Evolutionary conservation across 1,139 yeast species (phyloP).

Genomic region (Debaryomycetaceae sp.): DNA sequence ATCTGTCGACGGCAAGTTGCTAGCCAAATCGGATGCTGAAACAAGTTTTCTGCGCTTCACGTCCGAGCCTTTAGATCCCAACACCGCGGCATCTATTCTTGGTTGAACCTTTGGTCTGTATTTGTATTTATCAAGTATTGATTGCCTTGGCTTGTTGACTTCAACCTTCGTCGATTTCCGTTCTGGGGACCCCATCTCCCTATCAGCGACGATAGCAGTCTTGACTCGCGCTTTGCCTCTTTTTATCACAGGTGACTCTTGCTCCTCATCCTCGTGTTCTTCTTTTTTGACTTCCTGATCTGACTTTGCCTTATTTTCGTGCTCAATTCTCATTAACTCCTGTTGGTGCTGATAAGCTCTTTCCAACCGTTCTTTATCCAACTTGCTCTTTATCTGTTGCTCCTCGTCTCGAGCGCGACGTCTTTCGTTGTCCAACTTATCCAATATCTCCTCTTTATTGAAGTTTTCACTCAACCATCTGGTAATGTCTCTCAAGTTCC

Average conservation of each 20-base stretch:
- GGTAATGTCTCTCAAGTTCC: conserved; percentile 53
- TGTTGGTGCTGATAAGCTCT: conserved; percentile 13
- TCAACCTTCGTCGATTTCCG: conserved; percentile 54
- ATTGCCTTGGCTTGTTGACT: conserved; percentile 47
- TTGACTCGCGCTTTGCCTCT: conserved; percentile 32
- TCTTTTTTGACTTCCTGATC: conserved; percentile 1
- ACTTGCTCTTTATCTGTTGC: conserved; percentile 11
- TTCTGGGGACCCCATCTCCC: conserved; percentile 9
- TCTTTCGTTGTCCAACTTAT: conserved; percentile 20
- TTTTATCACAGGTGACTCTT: conserved; percentile 32
- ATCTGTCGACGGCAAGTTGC: conserved; percentile 6
- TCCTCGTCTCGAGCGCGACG: conserved; percentile 12
- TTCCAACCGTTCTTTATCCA: conserved; percentile 13
- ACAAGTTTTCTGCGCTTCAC: conserved; percentile 36
- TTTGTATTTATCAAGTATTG: conserved; percentile 53
- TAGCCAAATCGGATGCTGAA: conserved; percentile 23
- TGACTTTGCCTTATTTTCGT: conserved; percentile 1
- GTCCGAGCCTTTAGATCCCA: conserved; percentile 12
- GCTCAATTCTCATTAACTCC: conserved; percentile 3
- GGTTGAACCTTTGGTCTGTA: conserved; percentile 25
- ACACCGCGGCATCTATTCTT: conserved; percentile 20
- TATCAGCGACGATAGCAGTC: conserved; percentile 15
- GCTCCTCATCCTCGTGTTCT: conserved; percentile 19
- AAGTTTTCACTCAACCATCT: conserved; percentile 43
- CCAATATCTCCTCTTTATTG: conserved; percentile 27